Evolutionary conservation across 2,329 filamentous ascomycete species (phyloP), one percentile per base, ranked within the genome.

Genomic region (Penicillium digitatum): DNA sequence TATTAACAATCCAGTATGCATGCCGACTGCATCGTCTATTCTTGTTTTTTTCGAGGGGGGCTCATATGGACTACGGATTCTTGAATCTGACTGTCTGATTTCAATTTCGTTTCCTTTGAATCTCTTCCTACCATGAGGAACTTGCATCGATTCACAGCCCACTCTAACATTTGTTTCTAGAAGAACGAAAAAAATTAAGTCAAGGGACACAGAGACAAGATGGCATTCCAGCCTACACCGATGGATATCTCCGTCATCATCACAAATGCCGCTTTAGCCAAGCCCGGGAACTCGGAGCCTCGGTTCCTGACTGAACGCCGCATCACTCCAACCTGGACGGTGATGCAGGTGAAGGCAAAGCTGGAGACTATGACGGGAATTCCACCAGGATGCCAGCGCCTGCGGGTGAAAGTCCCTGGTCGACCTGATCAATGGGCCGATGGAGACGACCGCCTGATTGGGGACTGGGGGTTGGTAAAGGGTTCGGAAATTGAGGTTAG

Each of bases 301-400:
- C 64, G 69, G 18, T 72, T 78, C 45, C 84, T 87, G 46, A 92
- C 90, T 48, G 94, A 99, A 77, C 88, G 93, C 58, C 89, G 94
- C 63, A 86, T 97, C 72, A 93, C 90, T 26, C 93, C 93, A 14
- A 87, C 92, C 63, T 99, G 94, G 94, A 87, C 87, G 58, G 87
- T 99, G 69, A 80, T 82, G 52, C 86, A 90, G 66, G 82, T 97
- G 66, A 96, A 93, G 77, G 76, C 81, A 50, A 95, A 94, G 74
- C 85, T 99, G 48, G 93, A 97, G 75, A 88, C 90, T 58, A 87
- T 97, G 75, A 97, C 93, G 2, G 94, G 94, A 58, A 86, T 97
- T 35, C 93, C 94, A 16, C 89, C 92, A 11, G 82, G 82, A 29
- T 85, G 82, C 57, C 94, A 97, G 73, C 84, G 80, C 59, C 81